phyloP scores from a whole-genome alignment of 257 asterid species.

The Haberlea rhodopensis region DNA sequence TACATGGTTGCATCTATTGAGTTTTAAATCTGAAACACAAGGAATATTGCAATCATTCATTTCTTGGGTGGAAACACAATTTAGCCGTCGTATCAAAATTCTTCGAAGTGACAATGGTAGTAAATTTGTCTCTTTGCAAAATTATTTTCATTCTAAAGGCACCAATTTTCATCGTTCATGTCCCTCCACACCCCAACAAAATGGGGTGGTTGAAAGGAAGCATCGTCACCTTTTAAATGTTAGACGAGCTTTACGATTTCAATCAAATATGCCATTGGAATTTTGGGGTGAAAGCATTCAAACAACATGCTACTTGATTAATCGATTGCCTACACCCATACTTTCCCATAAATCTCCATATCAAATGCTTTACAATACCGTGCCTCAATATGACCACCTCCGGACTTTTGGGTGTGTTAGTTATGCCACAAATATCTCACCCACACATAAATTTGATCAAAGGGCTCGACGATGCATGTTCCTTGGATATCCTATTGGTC shows the following conservation, averaged over 20 bases:
- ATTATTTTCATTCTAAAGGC: neutral
- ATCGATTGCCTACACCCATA: neutral
- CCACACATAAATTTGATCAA: neutral
- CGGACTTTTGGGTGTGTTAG: constrained; percentile 5
- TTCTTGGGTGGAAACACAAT: constrained; percentile 16
- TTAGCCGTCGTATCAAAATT: neutral
- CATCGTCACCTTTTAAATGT: too few species aligned
- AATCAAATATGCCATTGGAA: neutral
- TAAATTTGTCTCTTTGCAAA: neutral
- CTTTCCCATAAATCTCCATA: neutral
- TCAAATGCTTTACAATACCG: neutral
- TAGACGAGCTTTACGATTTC: constrained; percentile 11
- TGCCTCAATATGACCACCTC: neutral
- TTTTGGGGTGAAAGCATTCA: constrained; percentile 12
- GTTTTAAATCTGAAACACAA: neutral
- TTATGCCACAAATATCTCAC: neutral
- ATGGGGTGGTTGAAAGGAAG: constrained; percentile 12
- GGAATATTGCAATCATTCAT: too few species aligned
- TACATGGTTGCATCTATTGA: neutral
- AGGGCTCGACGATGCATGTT: neutral
- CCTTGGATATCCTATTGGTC: neutral
- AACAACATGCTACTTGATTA: too few species aligned
- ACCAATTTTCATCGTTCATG: neutral
- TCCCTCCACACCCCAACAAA: constrained; percentile 9
- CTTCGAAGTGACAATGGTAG: neutral